These are phyloP conservation scores for Scutellaria barbata DNA, from an alignment of 257 asterid species.

Conservation along the genomic window DNA sequence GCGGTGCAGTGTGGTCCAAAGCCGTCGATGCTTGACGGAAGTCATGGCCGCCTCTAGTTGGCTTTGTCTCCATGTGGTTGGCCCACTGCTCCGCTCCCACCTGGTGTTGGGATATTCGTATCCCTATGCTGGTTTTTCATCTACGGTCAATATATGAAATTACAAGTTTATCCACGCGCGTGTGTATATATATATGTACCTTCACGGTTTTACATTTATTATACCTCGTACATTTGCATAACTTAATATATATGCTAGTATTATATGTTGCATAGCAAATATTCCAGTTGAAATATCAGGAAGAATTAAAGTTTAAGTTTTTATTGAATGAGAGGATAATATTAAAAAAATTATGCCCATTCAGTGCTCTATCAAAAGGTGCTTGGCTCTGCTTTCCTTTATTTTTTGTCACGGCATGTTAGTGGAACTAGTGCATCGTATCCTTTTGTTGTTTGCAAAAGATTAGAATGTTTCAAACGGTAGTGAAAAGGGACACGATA, in stretches of 20 bases:
- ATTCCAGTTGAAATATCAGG: constrained; percentile 16
- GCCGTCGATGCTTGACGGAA: constrained; percentile 44
- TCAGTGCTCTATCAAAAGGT: constrained; percentile 39
- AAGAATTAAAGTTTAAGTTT: background rate
- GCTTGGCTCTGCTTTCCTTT: constrained; percentile 34
- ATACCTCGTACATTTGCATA: too few species aligned
- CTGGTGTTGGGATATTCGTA: constrained; percentile 41
- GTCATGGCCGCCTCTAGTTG: constrained; percentile 48
- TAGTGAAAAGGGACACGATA: constrained; percentile 38
- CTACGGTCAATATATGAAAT: too few species aligned
- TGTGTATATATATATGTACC: too few species aligned
- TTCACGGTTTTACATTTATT: too few species aligned
- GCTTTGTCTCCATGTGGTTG: constrained; percentile 33
- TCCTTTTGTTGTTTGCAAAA: constrained; percentile 42
- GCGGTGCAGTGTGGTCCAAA: constrained; percentile 48
- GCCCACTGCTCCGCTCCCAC: constrained; percentile 37
- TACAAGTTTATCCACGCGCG: too few species aligned
- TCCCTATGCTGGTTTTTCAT: constrained; percentile 40
- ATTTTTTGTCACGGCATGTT: constrained; percentile 38
- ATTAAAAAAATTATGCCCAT: constrained; percentile 31
- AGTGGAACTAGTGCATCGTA: constrained; percentile 46
- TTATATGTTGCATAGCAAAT: background rate
- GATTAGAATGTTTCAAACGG: constrained; percentile 37
- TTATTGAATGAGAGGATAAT: constrained; percentile 13
- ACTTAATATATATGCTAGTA: background rate